Base-by-base conservation (phyloP, 163 green algal species). In the Trebouxiophyceae sp. region DNA sequence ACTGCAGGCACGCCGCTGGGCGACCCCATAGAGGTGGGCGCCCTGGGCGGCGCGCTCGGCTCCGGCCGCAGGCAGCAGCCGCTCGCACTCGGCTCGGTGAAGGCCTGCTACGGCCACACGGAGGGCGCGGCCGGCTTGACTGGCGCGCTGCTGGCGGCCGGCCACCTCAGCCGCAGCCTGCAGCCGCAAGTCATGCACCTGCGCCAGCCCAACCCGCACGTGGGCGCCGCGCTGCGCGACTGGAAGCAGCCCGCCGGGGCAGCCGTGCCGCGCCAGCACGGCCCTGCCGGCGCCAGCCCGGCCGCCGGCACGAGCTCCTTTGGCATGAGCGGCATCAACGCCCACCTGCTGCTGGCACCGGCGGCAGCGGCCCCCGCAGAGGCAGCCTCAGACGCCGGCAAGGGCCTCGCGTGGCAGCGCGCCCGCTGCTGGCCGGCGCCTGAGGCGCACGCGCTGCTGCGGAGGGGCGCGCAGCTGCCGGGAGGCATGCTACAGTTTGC, bases 301-400 rank as follows among this genome's bases (percentile, higher is more conserved):
- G 3, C 33, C 19, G 65, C 57, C 24, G 79, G 81, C 45, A 87
- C 75, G 8, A 84, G 77, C 66, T 83, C 69, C 12, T 86, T 91
- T 66, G 86, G 81, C 33, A 89, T 87, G 82, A 83, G 67, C 31
- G 84, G 84, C 22, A 80, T 88, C 54, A 92, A 92, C 60, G 82
- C 84, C 2, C 84, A 91, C 54, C 74, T 70, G 23, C 64, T 91
- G 27, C 12, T 88, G 5, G 27, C n/a, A n/a, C n/a, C n/a, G n/a
- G n/a, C n/a, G n/a, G n/a, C n/a, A n/a, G n/a, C n/a, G n/a, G n/a
- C n/a, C n/a, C n/a, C n/a, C n/a, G n/a, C n/a, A n/a, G n/a, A n/a
- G n/a, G n/a, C n/a, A n/a, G n/a, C n/a, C n/a, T n/a, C n/a, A n/a
- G n/a, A n/a, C n/a, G n/a, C n/a, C n/a, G n/a, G n/a, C n/a, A n/a